Conservation (phyloP, 805 yeast genomes). For the Scheffersomyces lignosus region DNA sequence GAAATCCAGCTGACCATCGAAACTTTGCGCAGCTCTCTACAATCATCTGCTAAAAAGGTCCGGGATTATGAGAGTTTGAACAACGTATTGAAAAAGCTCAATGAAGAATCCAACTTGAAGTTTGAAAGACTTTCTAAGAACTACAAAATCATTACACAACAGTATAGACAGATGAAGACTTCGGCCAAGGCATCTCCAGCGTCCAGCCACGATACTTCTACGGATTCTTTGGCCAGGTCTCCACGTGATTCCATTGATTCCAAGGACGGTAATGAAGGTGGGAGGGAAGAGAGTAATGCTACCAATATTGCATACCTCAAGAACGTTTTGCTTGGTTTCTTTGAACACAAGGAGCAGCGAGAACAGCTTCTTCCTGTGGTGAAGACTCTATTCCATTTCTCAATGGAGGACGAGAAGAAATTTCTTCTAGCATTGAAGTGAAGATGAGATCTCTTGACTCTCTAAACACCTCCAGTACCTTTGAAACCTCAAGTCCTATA, state of each 20-base stretch:
- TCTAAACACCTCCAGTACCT: too few relatives aligned
- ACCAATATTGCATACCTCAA: constrained; percentile 73
- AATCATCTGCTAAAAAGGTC: constrained; percentile 48
- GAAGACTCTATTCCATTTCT: constrained; percentile 68
- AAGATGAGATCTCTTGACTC: neutral
- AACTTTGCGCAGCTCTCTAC: constrained; percentile 56
- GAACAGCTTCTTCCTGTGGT: constrained; percentile 82
- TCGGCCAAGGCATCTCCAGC: constrained; percentile 4
- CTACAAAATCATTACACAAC: constrained; percentile 63
- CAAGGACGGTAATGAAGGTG: constrained; percentile 18
- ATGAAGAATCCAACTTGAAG: constrained; percentile 68
- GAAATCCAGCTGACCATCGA: constrained; percentile 30
- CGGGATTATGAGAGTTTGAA: constrained; percentile 59
- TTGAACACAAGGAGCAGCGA: constrained; percentile 93
- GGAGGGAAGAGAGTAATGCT: constrained; percentile 2
- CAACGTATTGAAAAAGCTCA: constrained; percentile 53
- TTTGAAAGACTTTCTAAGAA: constrained; percentile 69
- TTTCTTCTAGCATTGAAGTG: constrained; percentile 55
- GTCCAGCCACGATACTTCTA: constrained; percentile 7
- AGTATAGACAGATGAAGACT: constrained; percentile 48
- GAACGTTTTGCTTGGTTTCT: constrained; percentile 86
- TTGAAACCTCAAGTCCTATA: too few relatives aligned
- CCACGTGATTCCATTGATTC: constrained; percentile 13
- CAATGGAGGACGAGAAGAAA: constrained; percentile 70
- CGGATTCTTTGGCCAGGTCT: constrained; percentile 1